A percentile compares a stretch with the other conserved stretches of the same genome.
Conservation (phyloP, 106 monocot genomes). For the Dioscorea dumetorum region DNA sequence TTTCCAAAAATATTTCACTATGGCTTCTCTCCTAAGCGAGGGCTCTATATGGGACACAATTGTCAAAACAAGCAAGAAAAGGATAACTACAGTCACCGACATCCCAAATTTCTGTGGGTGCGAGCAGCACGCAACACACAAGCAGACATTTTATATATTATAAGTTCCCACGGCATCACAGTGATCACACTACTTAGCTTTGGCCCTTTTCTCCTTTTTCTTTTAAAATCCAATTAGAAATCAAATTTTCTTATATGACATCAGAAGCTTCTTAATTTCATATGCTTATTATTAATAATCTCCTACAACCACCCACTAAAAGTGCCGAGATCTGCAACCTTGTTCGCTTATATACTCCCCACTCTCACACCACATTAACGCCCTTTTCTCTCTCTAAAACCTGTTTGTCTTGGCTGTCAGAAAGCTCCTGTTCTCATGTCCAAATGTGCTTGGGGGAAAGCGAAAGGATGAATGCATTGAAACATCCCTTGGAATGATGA, state of each 20-base stretch:
- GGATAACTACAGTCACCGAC: too few relatives aligned
- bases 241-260: background rate
- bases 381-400: background rate
- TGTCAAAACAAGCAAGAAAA: too few relatives aligned
- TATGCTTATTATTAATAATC: too few relatives aligned
- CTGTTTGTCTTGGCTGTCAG: background rate
- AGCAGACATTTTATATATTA: slow-evolving; percentile 13
- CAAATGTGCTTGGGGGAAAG: too few relatives aligned
- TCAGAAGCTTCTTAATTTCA: slow-evolving; percentile 26
- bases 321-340: slow-evolving; percentile 14
- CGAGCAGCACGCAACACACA: slow-evolving; percentile 10
- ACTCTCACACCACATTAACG: too few relatives aligned
- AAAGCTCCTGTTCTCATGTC: too few relatives aligned
- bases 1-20: too few relatives aligned
- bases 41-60: too few relatives aligned
- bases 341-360: background rate
- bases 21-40: too few relatives aligned
- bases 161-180: background rate
- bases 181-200: background rate
- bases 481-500: background rate
- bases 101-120: background rate
- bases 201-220: background rate
- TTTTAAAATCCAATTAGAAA: background rate
- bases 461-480: too few relatives aligned
- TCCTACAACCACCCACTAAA: too few relatives aligned